Conservation (phyloP, 1,284 basidiomycete species). For the Peniophora sp. region DNA sequence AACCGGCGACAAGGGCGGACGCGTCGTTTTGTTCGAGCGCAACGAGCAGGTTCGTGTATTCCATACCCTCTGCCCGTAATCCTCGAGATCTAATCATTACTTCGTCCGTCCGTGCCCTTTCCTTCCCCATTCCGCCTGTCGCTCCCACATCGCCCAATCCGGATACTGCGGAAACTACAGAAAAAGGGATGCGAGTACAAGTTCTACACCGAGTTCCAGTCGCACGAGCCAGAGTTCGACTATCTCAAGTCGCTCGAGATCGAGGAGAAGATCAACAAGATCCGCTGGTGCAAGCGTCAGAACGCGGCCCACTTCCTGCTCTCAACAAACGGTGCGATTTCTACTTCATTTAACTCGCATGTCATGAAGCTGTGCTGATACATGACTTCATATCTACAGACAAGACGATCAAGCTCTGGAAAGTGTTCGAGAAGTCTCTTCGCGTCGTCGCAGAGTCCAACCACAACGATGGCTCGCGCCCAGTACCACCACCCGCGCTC, state of each 20-base stretch:
- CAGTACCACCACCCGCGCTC: slow-evolving; percentile 51
- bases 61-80: slow-evolving; percentile 2
- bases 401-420: slow-evolving; percentile 99
- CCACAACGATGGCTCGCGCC: slow-evolving; percentile 73
- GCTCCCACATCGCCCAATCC: neutral
- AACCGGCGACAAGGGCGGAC: slow-evolving; percentile 98
- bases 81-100: slow-evolving; percentile 5
- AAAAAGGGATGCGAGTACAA: slow-evolving; percentile 99
- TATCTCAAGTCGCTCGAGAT: slow-evolving; percentile 99
- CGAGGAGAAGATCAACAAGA: slow-evolving; percentile 99
- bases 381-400: slow-evolving; percentile 41
- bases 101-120: slow-evolving; percentile 6
- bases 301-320: slow-evolving; percentile 96
- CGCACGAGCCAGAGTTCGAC: slow-evolving; percentile 99
- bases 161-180: slow-evolving; percentile 28
- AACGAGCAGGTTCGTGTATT: slow-evolving; percentile 82
- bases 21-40: slow-evolving; percentile 97
- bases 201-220: slow-evolving; percentile 99
- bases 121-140: slow-evolving; percentile 6
- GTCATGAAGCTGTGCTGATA: slow-evolving; percentile 1
- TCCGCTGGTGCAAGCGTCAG: slow-evolving; percentile 99
- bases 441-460: slow-evolving; percentile 97
- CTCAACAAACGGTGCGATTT: slow-evolving; percentile 83
- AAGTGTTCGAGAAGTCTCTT: slow-evolving; percentile 97
- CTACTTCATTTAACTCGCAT: neutral